These are phyloP conservation scores for Trematosphaeria pertusa DNA, from an alignment of 2,329 filamentous ascomycete species.

Conservation along the genomic window DNA sequence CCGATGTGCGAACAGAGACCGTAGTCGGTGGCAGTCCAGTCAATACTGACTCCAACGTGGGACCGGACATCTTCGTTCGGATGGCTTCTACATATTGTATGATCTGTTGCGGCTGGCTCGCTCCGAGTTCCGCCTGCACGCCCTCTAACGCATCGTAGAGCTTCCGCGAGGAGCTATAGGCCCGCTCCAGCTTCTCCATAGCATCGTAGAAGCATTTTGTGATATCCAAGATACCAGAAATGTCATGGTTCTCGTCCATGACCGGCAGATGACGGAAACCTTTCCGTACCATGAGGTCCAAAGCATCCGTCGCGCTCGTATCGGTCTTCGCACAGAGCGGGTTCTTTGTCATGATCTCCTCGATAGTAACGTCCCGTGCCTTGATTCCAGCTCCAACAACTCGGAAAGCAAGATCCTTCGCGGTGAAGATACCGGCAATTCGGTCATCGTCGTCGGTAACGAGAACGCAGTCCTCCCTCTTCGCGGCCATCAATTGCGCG, in stretches of 20 bases:
- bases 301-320: conserved; percentile 94
- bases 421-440: conserved; percentile 98
- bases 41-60: conserved; percentile 91
- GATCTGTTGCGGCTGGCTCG: conserved; percentile 96
- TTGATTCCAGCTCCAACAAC: conserved; percentile 92
- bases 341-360: conserved; percentile 99
- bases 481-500: conserved; percentile 97
- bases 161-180: conserved; percentile 97
- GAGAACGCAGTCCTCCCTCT: conserved; percentile 96
- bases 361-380: conserved; percentile 87
- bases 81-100: conserved; percentile 99
- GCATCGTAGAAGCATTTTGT: conserved; percentile 99
- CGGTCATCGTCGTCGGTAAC: conserved; percentile 98
- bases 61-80: conserved; percentile 95
- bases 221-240: conserved; percentile 96
- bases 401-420: conserved; percentile 96
- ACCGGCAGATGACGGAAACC: conserved; percentile 97
- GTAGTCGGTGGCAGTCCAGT: conserved; percentile 92
- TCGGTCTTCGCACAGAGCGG: conserved; percentile 96
- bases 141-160: conserved; percentile 97
- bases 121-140: conserved; percentile 94
- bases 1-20: conserved; percentile 92
- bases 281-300: conserved; percentile 98
- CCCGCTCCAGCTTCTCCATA: conserved; percentile 98
- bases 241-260: conserved; percentile 99